A percentile compares a stretch with the other conserved stretches of the same genome.
Evolutionary conservation across 768 basidiomycete species (phyloP).

Genomic region (Sutorius australiensis): DNA sequence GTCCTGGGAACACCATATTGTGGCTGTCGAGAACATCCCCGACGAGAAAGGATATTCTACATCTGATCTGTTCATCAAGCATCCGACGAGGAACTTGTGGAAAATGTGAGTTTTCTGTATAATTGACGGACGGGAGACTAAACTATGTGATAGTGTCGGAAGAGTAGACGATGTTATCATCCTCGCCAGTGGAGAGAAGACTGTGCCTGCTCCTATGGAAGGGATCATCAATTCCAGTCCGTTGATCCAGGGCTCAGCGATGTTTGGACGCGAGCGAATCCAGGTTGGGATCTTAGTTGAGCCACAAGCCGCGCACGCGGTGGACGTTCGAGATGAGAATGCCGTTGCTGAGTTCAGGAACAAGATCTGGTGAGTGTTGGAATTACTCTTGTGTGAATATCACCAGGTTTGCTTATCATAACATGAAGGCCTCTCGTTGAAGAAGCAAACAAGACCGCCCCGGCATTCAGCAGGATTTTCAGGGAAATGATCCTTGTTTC

Average conservation of each 20-base stretch:
- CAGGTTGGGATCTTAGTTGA: slow-evolving; percentile 32
- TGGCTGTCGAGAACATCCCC: slow-evolving; percentile 31
- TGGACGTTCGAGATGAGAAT: slow-evolving; percentile 13
- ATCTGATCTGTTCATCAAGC: slow-evolving; percentile 41
- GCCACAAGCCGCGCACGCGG: slow-evolving; percentile 14
- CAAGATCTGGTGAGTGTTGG: slow-evolving; percentile 23
- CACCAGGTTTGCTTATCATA: background rate
- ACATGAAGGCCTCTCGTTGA: slow-evolving; percentile 34
- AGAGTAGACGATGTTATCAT: slow-evolving; percentile 35
- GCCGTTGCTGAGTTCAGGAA: slow-evolving; percentile 12
- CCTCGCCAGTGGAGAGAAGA: slow-evolving; percentile 33
- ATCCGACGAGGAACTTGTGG: slow-evolving; percentile 43
- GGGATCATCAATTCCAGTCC: slow-evolving; percentile 18
- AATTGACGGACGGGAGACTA: background rate
- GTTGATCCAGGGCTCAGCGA: slow-evolving; percentile 19
- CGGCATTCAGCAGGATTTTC: slow-evolving; percentile 41
- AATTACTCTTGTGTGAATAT: background rate
- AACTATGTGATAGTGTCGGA: slow-evolving; percentile 31
- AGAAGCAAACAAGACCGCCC: slow-evolving; percentile 36
- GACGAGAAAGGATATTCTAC: slow-evolving; percentile 37
- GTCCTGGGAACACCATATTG: background rate
- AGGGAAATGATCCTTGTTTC: slow-evolving; percentile 50
- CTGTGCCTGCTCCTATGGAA: slow-evolving; percentile 33
- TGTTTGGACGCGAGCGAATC: slow-evolving; percentile 33
- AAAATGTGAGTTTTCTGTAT: slow-evolving; percentile 32